Conservation (phyloP, 345 rosid species). For the Noccaea caerulescens region DNA sequence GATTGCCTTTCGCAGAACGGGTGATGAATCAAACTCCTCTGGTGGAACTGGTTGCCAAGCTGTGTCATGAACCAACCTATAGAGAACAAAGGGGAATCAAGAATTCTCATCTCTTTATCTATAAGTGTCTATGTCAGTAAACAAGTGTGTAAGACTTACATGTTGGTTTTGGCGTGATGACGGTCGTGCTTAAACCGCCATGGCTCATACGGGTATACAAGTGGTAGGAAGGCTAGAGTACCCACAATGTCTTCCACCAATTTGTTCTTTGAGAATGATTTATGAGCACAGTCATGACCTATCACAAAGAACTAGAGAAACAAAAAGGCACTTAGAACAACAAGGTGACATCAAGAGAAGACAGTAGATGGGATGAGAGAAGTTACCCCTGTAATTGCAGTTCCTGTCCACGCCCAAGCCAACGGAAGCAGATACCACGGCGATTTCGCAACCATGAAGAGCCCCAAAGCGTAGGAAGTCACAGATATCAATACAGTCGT, state of each 20-base stretch:
- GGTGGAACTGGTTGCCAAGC: slow-evolving; percentile 91
- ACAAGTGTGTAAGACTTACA: slow-evolving; percentile 47
- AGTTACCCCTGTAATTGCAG: slow-evolving; percentile 84
- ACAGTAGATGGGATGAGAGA: neutral
- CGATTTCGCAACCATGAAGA: slow-evolving; percentile 79
- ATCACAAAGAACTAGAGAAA: slow-evolving; percentile 84
- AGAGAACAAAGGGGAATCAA: slow-evolving; percentile 8
- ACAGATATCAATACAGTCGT: slow-evolving; percentile 75
- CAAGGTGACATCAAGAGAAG: neutral
- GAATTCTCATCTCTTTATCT: neutral
- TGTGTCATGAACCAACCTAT: slow-evolving; percentile 83
- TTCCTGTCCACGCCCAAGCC: slow-evolving; percentile 99
- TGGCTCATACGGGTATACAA: slow-evolving; percentile 93
- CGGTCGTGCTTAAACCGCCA: slow-evolving; percentile 96
- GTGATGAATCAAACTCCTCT: slow-evolving; percentile 71
- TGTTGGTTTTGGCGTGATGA: slow-evolving; percentile 97
- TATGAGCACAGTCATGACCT: slow-evolving; percentile 99
- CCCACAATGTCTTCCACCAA: slow-evolving; percentile 91
- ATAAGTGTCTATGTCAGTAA: slow-evolving; percentile 1
- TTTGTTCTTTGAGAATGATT: slow-evolving; percentile 89
- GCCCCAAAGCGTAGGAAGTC: slow-evolving; percentile 80
- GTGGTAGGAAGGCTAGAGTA: slow-evolving; percentile 84
- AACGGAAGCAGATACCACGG: slow-evolving; percentile 96
- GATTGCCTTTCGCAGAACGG: slow-evolving; percentile 70
- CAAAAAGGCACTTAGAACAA: slow-evolving; percentile 12